Percentiles rank a stretch among this genome's conserved stretches.
Conservation (phyloP, 2,329 filamentous ascomycete species). For the Fusarium graminum region DNA sequence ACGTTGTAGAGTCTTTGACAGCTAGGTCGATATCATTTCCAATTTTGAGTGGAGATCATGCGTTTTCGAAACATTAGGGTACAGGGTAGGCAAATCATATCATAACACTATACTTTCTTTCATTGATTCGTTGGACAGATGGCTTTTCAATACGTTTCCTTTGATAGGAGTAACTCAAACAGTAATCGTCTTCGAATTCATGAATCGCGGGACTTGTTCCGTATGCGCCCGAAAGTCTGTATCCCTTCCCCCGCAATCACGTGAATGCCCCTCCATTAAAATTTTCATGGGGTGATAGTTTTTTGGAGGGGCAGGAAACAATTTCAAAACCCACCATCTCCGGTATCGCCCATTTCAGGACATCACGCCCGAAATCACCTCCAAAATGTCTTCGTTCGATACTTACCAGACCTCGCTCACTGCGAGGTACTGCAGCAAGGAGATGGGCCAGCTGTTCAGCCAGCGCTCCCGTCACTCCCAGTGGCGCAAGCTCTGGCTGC, state of each 20-base stretch:
- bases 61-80: too few relatives aligned
- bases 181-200: too few relatives aligned
- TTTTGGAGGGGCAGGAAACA: not conserved
- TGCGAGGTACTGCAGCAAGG: conserved; percentile 26
- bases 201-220: not conserved
- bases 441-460: conserved; percentile 30
- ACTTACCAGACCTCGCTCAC: conserved; percentile 27
- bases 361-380: not conserved
- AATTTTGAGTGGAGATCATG: too few relatives aligned
- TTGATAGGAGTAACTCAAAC: too few relatives aligned
- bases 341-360: conserved; percentile 5
- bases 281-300: not conserved
- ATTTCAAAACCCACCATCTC: not conserved
- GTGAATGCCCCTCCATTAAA: not conserved
- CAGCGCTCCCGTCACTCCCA: conserved; percentile 31
- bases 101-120: too few relatives aligned
- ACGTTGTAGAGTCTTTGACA: too few relatives aligned
- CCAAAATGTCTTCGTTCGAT: conserved; percentile 19
- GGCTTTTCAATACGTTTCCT: too few relatives aligned
- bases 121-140: too few relatives aligned
- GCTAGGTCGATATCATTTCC: too few relatives aligned
- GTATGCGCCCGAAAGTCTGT: not conserved
- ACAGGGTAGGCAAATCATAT: too few relatives aligned
- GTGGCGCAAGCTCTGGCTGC: conserved; percentile 39
- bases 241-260: not conserved